Evolutionary conservation across 495 filamentous ascomycete genomes (phyloP).

Genomic region (Entonaema liquescens): DNA sequence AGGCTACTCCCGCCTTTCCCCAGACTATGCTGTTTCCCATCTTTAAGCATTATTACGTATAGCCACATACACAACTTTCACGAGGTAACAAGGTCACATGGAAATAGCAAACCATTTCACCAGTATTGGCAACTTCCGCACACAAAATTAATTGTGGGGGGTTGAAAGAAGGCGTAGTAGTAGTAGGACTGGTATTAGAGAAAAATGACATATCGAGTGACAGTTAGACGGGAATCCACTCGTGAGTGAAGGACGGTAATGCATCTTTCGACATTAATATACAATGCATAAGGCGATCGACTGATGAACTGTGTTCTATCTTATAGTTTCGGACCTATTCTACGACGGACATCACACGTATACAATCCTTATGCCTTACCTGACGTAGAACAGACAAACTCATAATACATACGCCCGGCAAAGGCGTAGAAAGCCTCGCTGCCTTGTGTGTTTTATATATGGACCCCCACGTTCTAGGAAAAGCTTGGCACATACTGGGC

Average conservation of each 20-base stretch:
- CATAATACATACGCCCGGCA: not conserved
- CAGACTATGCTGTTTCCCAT: conserved; percentile 16
- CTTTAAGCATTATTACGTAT: not conserved
- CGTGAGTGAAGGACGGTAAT: not conserved
- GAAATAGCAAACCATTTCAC: not conserved
- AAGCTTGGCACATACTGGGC: conserved; percentile 30
- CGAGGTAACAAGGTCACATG: conserved; percentile 1
- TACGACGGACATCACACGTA: not conserved
- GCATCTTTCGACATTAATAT: conserved; percentile 6
- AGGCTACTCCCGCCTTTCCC: conserved; percentile 34
- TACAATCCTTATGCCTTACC: conserved; percentile 11
- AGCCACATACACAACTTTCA: conserved; percentile 1
- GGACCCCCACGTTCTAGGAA: conserved; percentile 34
- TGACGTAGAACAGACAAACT: conserved; percentile 25
- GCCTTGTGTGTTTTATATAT: conserved; percentile 2
- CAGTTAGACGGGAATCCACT: conserved; percentile 13
- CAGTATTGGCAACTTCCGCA: not conserved
- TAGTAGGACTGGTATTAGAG: not conserved
- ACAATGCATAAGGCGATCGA: conserved; percentile 13
- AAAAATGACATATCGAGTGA: conserved; percentile 23
- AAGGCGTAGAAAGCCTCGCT: conserved; percentile 4
- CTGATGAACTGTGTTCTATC: not conserved
- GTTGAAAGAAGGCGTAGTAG: conserved; percentile 8
- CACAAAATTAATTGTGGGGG: not conserved
- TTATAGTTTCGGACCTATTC: not conserved